Percentiles rank a stretch among this genome's conserved stretches.
Conservation (phyloP, 768 basidiomycete genomes). For the Auriscalpium orientale region DNA sequence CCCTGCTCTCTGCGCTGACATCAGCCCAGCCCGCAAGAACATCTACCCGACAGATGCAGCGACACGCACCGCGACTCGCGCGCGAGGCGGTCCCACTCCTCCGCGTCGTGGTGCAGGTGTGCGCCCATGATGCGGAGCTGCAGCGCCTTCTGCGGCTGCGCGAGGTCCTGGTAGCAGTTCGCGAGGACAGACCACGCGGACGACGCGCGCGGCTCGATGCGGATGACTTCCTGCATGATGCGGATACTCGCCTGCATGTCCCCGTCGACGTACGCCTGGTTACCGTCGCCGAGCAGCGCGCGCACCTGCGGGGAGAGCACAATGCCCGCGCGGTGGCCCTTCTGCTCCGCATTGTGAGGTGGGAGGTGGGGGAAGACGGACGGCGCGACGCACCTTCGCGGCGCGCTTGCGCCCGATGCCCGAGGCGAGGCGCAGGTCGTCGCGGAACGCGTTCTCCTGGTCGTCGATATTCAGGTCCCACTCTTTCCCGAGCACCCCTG, state of each 20-base stretch:
- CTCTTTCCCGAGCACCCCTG: slow-evolving; percentile 48
- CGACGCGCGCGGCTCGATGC: slow-evolving; percentile 81
- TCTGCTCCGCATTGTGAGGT: slow-evolving; percentile 7
- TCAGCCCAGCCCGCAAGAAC: background rate
- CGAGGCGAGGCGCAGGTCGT: slow-evolving; percentile 67
- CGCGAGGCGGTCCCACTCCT: slow-evolving; percentile 84
- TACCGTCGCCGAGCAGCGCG: slow-evolving; percentile 76
- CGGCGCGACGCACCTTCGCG: slow-evolving; percentile 24
- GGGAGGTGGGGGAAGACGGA: background rate
- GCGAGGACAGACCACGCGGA: slow-evolving; percentile 86
- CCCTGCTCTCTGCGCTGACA: slow-evolving; percentile 46
- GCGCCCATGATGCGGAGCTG: slow-evolving; percentile 87
- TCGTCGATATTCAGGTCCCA: slow-evolving; percentile 74
- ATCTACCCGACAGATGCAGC: background rate
- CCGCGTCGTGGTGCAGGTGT: slow-evolving; percentile 75
- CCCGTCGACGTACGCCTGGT: slow-evolving; percentile 75
- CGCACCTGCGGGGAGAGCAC: slow-evolving; percentile 63
- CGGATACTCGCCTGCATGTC: slow-evolving; percentile 62
- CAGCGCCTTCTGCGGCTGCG: slow-evolving; percentile 61
- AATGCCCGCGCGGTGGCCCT: slow-evolving; percentile 46
- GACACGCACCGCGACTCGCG: slow-evolving; percentile 57
- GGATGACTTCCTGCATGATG: slow-evolving; percentile 86
- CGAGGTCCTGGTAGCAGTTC: slow-evolving; percentile 69
- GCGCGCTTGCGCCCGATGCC: slow-evolving; percentile 52
- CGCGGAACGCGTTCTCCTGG: slow-evolving; percentile 59